phyloP scores from a whole-genome alignment of 148 eudicot species.

The Beta vulgaris region DNA sequence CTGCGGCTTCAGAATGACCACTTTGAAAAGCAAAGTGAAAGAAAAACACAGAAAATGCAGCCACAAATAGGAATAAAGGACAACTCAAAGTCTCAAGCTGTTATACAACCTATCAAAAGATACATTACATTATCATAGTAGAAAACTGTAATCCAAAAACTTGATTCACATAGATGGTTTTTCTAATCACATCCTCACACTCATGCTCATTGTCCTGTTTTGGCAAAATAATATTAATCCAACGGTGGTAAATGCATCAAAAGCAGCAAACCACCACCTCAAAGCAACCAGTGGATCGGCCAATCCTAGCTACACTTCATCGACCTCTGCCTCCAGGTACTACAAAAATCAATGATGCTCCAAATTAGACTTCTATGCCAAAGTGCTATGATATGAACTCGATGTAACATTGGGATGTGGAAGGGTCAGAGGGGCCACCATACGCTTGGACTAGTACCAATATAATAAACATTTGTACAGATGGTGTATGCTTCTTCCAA shows the following conservation, averaged over 20 bases:
- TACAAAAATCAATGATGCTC: slow-evolving; percentile 6
- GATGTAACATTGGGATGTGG: not conserved
- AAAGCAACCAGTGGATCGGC: slow-evolving; percentile 1
- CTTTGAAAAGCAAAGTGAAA: not conserved
- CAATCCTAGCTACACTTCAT: slow-evolving; percentile 1
- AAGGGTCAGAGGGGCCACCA: not conserved
- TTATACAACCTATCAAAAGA: slow-evolving; percentile 23
- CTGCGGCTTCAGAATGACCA: not conserved
- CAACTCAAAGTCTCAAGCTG: not conserved
- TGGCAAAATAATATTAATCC: slow-evolving; percentile 1
- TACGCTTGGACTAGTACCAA: not conserved
- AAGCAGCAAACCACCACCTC: slow-evolving; percentile 23
- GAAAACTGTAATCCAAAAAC: slow-evolving; percentile 4
- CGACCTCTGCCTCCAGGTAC: slow-evolving; percentile 40
- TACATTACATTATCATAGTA: slow-evolving; percentile 12
- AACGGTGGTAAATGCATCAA: slow-evolving; percentile 23
- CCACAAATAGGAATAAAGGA: not conserved
- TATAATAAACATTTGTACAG: not conserved
- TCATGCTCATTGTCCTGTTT: slow-evolving; percentile 7
- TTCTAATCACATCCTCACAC: not conserved
- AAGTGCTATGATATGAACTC: not conserved
- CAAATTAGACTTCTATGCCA: not conserved
- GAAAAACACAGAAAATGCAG: not conserved
- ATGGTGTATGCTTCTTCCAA: not conserved
- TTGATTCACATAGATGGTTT: not conserved